phyloP scores from a whole-genome alignment of 2,329 filamentous ascomycete genomes.

The Alternaria ventricosa region DNA sequence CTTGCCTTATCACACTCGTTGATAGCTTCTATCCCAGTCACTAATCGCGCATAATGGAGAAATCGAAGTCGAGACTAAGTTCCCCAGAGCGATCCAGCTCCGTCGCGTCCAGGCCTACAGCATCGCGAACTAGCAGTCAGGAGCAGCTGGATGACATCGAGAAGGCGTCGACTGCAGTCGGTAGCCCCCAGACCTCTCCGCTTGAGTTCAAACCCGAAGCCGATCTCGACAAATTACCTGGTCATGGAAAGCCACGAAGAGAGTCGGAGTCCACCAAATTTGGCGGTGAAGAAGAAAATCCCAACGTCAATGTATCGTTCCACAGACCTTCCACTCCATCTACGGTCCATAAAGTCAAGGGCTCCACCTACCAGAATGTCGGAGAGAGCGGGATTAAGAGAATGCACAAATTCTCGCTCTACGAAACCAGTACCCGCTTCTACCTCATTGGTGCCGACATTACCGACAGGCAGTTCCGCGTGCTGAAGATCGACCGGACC shows the following conservation, averaged over 20 bases:
- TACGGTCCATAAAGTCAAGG: conserved; percentile 46
- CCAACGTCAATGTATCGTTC: conserved; percentile 47
- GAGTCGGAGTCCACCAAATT: conserved; percentile 44
- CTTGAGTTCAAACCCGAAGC: conserved; percentile 43
- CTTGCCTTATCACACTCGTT: not conserved
- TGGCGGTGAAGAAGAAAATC: conserved; percentile 52
- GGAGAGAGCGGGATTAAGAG: conserved; percentile 52
- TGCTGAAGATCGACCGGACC: conserved; percentile 93
- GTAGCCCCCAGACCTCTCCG: conserved; percentile 31
- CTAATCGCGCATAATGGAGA: conserved; percentile 27
- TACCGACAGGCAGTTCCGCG: conserved; percentile 84
- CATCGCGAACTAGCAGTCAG: conserved; percentile 34
- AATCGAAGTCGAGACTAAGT: conserved; percentile 26
- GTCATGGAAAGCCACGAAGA: conserved; percentile 32
- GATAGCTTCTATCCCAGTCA: not conserved
- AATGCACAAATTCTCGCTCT: conserved; percentile 98
- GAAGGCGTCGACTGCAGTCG: conserved; percentile 31
- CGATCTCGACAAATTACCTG: conserved; percentile 39
- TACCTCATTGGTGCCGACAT: conserved; percentile 95
- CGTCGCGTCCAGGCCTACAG: conserved; percentile 27
- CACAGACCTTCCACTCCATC: conserved; percentile 49
- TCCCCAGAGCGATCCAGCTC: conserved; percentile 34
- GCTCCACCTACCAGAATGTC: conserved; percentile 50
- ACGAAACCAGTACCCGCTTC: conserved; percentile 91
- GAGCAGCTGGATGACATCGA: conserved; percentile 38